These are phyloP conservation scores for Populus hybrid DNA, from an alignment of 441 rosid genomes.

Conservation along the genomic window DNA sequence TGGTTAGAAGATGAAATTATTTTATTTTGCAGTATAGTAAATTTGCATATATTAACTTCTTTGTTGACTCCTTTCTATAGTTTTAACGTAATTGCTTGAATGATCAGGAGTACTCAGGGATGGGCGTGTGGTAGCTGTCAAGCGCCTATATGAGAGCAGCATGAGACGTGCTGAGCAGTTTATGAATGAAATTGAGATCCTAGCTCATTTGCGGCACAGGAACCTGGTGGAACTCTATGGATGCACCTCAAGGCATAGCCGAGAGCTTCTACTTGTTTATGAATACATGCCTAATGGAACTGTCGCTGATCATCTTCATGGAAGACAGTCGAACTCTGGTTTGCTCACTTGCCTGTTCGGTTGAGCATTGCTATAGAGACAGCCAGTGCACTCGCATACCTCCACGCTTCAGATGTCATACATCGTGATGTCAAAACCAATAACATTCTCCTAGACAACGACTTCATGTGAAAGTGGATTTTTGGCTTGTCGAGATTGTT, in stretches of 20 bases:
- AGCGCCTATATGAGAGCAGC: slow-evolving; percentile 53
- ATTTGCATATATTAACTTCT: neutral
- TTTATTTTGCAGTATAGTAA: too few species aligned
- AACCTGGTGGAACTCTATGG: slow-evolving; percentile 56
- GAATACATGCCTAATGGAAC: slow-evolving; percentile 67
- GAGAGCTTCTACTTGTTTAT: slow-evolving; percentile 59
- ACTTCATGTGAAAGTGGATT: slow-evolving; percentile 59
- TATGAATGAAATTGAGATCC: slow-evolving; percentile 55
- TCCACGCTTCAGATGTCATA: slow-evolving; percentile 47
- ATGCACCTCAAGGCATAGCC: slow-evolving; percentile 52
- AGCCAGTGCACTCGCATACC: slow-evolving; percentile 51
- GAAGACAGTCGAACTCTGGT: slow-evolving; percentile 27
- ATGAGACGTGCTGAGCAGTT: slow-evolving; percentile 57
- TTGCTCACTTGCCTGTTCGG: slow-evolving; percentile 46
- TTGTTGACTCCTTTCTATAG: neutral
- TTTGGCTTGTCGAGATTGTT: slow-evolving; percentile 61
- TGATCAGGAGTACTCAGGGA: slow-evolving; percentile 50
- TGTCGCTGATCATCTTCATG: slow-evolving; percentile 59
- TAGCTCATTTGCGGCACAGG: slow-evolving; percentile 43
- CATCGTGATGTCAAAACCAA: slow-evolving; percentile 67
- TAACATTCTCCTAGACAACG: slow-evolving; percentile 53
- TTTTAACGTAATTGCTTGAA: neutral
- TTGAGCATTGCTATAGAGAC: slow-evolving; percentile 57
- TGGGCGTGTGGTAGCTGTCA: slow-evolving; percentile 59
- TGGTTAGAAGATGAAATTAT: slow-evolving; percentile 37